phyloP scores from a whole-genome alignment of 441 rosid genomes.

The Pelargonium cotyledonis region DNA sequence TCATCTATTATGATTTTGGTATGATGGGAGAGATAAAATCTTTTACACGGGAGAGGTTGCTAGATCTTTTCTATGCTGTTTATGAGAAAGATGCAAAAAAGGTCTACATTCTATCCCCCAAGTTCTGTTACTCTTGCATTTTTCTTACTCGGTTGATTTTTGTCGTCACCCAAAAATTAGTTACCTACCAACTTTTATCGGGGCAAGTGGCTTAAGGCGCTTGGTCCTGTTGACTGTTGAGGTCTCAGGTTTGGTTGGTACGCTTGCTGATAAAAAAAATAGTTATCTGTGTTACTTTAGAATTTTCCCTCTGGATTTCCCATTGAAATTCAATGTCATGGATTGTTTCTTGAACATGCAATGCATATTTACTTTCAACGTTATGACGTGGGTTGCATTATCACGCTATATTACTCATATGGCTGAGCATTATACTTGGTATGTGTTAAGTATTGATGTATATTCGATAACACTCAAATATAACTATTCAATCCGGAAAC shows the following conservation, averaged over 20 bases:
- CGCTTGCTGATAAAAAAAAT: no score
- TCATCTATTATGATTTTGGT: constrained; percentile 91
- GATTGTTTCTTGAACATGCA: background rate
- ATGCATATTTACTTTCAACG: background rate
- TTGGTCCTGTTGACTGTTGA: no score
- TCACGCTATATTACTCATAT: background rate
- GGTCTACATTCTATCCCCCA: constrained; percentile 31
- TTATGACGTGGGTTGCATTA: background rate
- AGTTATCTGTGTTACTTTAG: background rate
- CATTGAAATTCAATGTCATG: constrained; percentile 1
- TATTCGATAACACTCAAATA: no score
- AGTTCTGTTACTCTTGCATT: no score
- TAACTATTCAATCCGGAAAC: background rate
- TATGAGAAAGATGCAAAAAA: constrained; percentile 92
- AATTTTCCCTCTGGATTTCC: background rate
- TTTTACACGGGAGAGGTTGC: constrained; percentile 74
- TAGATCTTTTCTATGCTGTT: constrained; percentile 79
- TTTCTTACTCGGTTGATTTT: no score
- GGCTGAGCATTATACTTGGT: no score
- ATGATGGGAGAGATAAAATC: constrained; percentile 98
- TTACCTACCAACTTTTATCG: no score
- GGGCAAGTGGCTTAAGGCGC: no score
- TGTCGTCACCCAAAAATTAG: no score
- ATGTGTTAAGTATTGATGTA: no score
- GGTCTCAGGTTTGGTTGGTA: no score